Base-by-base conservation (phyloP, 345 rosid genomes). In the Durio zibethinus region DNA sequence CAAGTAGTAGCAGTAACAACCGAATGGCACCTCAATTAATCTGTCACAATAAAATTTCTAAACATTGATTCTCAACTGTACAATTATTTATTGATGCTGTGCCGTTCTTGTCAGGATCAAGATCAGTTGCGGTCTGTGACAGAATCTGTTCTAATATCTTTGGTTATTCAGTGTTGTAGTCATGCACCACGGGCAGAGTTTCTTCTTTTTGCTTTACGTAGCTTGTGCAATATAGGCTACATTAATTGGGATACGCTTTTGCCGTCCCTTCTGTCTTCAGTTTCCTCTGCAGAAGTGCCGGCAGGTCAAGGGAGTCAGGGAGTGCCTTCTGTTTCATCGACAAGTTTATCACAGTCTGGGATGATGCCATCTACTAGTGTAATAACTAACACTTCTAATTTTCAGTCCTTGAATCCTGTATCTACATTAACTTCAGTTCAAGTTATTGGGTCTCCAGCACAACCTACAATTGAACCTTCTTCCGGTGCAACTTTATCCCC, bases 121-220 rank as follows among this genome's bases (percentile, higher is more conserved):
- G 97, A 93, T 56, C 99, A 96, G 57, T 33, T 93, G 86, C 94
- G 89, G 73, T 80, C 89, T 54, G 91, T 90, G 66, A 88, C 98
- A 2, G 99, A 96, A 78, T 85, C 95, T 40, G 90, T 92, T 67
- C 85, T 93, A 80, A 90, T 92, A 85, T 85, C 91, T 79, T 78
- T 92, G 84, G 98, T 92, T 75, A 83, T 88, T 79, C 92, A 84
- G 82, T 93, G 95, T 71, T 88, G 97, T 80, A 81, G 82, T 79
- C 99, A 96, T 83, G 97, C 90, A 56, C 97, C 98, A 20, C 82
- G 94, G 48, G 94, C 99, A 10, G 98, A 93, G 65, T 96, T 96
- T 85, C 91, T 96, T 72, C 97, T 96, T 72, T 96, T 93, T 89
- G 90, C 97, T 47, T 80, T 94, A 67, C 92, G 90, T 82, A 88